These are phyloP conservation scores for Sergeia podlipaevii DNA, from an alignment of 208 protist genomes.

Conservation along the genomic window DNA sequence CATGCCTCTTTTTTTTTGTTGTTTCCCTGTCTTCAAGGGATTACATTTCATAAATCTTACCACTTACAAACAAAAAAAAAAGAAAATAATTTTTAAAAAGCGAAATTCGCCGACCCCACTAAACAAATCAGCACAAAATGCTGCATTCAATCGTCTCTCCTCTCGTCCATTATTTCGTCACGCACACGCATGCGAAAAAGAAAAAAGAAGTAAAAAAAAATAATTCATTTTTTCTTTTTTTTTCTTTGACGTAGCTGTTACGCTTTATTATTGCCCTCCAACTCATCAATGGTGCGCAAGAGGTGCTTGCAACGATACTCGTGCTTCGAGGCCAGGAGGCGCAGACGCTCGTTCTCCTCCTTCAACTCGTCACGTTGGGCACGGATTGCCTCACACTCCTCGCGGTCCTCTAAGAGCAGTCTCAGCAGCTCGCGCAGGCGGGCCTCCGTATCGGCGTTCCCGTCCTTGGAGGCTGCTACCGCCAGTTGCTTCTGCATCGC, in stretches of 20 bases:
- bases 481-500: conserved; percentile 30
- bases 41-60: background rate
- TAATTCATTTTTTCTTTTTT: too few relatives aligned
- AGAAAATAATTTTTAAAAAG: conserved; percentile 1
- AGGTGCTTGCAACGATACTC: conserved; percentile 88
- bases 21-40: too few relatives aligned
- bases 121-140: too few relatives aligned
- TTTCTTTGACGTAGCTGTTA: background rate
- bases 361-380: conserved; percentile 70
- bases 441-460: conserved; percentile 16
- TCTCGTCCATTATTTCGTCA: too few relatives aligned
- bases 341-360: conserved; percentile 74
- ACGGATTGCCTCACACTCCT: conserved; percentile 75
- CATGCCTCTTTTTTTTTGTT: too few relatives aligned
- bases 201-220: too few relatives aligned
- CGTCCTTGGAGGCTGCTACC: background rate
- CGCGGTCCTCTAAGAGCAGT: conserved; percentile 60
- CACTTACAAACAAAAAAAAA: background rate
- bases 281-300: conserved; percentile 72
- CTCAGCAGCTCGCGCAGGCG: conserved; percentile 53
- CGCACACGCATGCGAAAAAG: background rate
- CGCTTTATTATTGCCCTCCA: conserved; percentile 26
- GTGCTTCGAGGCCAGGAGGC: conserved; percentile 50
- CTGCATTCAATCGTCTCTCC: too few relatives aligned
- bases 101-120: too few relatives aligned